Evolutionary conservation across 2,329 filamentous ascomycete species (phyloP), one percentile per base, ranked within the genome.

Genomic region (Penicillium sp.): DNA sequence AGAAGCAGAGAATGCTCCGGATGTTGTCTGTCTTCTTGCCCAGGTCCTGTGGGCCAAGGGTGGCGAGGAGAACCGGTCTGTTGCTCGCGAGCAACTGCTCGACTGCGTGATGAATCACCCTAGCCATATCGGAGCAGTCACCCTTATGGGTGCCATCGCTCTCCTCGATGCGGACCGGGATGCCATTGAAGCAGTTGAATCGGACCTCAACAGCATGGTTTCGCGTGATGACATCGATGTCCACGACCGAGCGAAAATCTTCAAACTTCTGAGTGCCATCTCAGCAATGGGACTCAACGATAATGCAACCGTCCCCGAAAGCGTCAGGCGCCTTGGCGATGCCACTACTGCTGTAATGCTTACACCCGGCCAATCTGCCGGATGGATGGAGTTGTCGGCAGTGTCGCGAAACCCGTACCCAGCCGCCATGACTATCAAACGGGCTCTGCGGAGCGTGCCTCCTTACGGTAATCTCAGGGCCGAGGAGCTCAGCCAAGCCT

Each of bases 1-100:
- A 55, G 92, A 96, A 71, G 91, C 89, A 1, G 78, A 84, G 31
- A 84, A 84, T 38, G 87, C 91, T 60, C 89, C 93, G 0, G 92
- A 97, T 69, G 89, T 93, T 1, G 87, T 92, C 0, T 97, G 93
- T 68, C 81, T 97, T 13, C 81, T 97, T 13, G 90, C 93, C 0
- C 91, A 97, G 74, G 90, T 97, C 0, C 82, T 97, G 0, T 99
- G 94, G 93, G 93, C 93, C 0, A 91, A 91, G 63, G 92, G 90
- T 9, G 86, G 87, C 0, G 85, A 88, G 7, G 82, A 87, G 0
- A 89, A 93, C 55, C 86, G 88, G 47, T 85, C 88, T 49, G 86
- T 89, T 60, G 93, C 93, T 17, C 84, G 91, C 4, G 86, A 89
- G 52, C 85, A 90, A 62, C 82, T 99, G 0, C 93, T 96, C 68